Base-by-base conservation (phyloP, 768 basidiomycete genomes). In the Russula griseocarnosa region DNA sequence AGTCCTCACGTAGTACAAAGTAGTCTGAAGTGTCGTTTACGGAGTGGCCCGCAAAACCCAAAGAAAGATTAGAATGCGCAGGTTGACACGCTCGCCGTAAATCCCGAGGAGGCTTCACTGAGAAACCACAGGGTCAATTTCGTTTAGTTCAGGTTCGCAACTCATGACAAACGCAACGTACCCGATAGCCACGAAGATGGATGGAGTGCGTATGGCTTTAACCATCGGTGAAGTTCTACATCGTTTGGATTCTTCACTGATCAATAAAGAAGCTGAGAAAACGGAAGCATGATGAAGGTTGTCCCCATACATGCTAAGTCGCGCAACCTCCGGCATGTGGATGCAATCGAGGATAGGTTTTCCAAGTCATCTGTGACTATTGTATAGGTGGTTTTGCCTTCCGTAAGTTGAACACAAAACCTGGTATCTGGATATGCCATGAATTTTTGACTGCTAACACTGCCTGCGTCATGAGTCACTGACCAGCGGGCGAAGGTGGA, bases 1-100 rank as follows among this genome's bases (percentile, higher is more conserved):
- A 92, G 6, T 86, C 79, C 59, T 87, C 84, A 24, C 84, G 78
- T 11, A 92, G 79, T 5, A 81, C 68, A 26, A 76, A 76, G 18
- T 86, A 77, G 73, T 92, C 90, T 8, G 73, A 71, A 3, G 73
- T 61, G 61, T 91, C 90, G 67, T 90, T 82, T 8, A 82, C 84
- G 20, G 83, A 79, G 49, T 77, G 70, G 2, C 90, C 90, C 10
- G 90, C 87, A 69, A 76, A 76, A 2, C 86, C 82, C 1, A 76
- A 69, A 22, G 89, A 87, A 26, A 92, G 78, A 11, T 81, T 82
- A 9, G 74, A 70, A 61, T 82, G 75, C n/a, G 86, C 68, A 0
- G 85, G 81, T 63, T 74, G 75, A 52, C 73, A 78, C 7, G 75
- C 71, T 47, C 77, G 52, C 20, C 88, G 83, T 26, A 92, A 75